Percentiles rank a stretch among this genome's conserved stretches.
Evolutionary conservation across 1,139 yeast species (phyloP).

Genomic region (Arxiozyma slooffiae): DNA sequence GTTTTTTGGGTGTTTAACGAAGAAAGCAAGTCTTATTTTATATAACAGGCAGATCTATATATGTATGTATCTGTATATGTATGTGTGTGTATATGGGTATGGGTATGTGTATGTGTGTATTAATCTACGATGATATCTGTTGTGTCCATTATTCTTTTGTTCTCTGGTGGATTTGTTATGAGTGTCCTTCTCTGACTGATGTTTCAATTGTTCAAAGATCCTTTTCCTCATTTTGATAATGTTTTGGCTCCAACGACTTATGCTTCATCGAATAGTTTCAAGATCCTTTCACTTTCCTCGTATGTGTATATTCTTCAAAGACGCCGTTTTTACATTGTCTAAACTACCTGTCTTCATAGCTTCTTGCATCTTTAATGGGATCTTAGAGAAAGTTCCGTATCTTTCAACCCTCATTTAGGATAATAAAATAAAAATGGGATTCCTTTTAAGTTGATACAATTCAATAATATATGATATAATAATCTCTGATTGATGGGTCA

Average conservation of each 20-base stretch:
- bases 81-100: no score
- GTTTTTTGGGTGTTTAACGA: no score
- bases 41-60: no score
- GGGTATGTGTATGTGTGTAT: no score
- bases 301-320: constrained; percentile 65
- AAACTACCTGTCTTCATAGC: constrained; percentile 67
- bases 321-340: constrained; percentile 77
- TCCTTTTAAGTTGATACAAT: constrained; percentile 41
- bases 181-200: constrained; percentile 25
- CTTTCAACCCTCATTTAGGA: constrained; percentile 42
- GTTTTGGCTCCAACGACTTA: constrained; percentile 79
- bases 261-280: constrained; percentile 68
- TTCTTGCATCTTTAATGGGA: constrained; percentile 56
- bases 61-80: no score
- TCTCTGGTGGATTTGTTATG: no score
- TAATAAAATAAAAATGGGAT: constrained; percentile 32
- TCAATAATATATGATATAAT: constrained; percentile 71
- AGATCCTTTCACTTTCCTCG: constrained; percentile 68
- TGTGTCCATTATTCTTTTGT: constrained; percentile 6
- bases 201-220: constrained; percentile 49
- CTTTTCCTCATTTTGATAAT: constrained; percentile 61
- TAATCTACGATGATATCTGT: no score
- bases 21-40: no score
- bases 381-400: constrained; percentile 44
- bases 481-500: constrained; percentile 67